Base-by-base conservation (phyloP, 768 basidiomycete species). In the Trametes punicea region DNA sequence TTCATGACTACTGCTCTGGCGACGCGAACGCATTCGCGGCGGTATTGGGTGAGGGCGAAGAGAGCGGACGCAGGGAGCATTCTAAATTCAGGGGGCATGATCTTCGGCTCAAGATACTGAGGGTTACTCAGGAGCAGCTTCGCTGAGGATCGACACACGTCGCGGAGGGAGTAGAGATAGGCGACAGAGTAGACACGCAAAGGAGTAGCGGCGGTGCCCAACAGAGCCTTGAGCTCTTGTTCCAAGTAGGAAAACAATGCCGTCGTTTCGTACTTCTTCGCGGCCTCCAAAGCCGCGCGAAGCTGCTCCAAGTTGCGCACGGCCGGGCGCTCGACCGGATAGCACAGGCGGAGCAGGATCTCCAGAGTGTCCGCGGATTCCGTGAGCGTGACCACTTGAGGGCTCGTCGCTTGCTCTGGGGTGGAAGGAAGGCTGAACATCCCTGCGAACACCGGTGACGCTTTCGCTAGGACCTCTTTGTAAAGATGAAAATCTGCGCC, bases 181-280 rank as follows among this genome's bases (percentile, higher is more conserved):
- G 46, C 46, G 46, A 46, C 33, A 8, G 29, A 29, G 10, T 46
- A 46, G 4, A 33, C 20, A 29, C 46, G 46, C 18, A 46, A 18
- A 4, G 46, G 46, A 8, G 31, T 30, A n/a, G n/a, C n/a, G 3
- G 30, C 46, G 6, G 6, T 3, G 9, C 20, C 30, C 30, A 46
- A n/a, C 18, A 46, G 30, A 1, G 2, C 46, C 7, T 46, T 16
- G 6, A 46, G 20, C 15, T 31, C 46, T 29, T 46, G 46, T 29
- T 46, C 46, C n/a, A 46, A 18, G 46, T 31, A 31, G 15, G 30
- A 6, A 9, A 11, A 23, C 21, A 46, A 2, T 8, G 10, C 31
- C 26, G 13, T 29, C 51, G 66, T 49, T 18, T 60, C 51, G 47
- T 69, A 69, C 53, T 65, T 69, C 18, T 49, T 54, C 6, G 65